These are phyloP conservation scores for Limonium bicolor DNA, from an alignment of 148 eudicot species.

Conservation along the genomic window DNA sequence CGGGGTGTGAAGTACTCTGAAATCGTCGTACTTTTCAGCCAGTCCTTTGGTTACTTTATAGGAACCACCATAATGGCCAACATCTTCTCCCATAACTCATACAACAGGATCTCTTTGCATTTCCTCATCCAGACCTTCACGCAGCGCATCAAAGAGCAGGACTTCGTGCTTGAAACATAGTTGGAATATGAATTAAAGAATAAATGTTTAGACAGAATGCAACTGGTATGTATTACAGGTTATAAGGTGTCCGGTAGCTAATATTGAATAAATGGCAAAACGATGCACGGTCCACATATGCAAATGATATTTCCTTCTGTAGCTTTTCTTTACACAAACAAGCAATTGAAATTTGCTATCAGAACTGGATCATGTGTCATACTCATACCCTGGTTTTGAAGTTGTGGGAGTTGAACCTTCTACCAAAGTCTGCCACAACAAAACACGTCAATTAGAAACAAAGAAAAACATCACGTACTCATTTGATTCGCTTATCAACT, in stretches of 20 bases:
- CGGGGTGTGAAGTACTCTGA: conserved; percentile 71
- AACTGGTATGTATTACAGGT: neutral
- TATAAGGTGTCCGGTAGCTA: neutral
- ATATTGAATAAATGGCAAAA: neutral
- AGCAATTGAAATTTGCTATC: neutral
- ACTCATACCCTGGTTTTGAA: conserved; percentile 38
- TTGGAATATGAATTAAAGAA: too few relatives aligned
- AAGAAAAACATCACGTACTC: neutral
- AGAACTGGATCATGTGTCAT: neutral
- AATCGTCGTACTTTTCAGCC: conserved; percentile 55
- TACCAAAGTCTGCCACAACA: conserved; percentile 21
- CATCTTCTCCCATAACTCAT: conserved; percentile 72
- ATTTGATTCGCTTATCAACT: neutral
- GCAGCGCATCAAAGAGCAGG: conserved; percentile 67
- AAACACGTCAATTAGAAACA: too few relatives aligned
- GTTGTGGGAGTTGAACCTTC: conserved; percentile 22
- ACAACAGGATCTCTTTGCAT: conserved; percentile 62
- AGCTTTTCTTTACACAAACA: neutral
- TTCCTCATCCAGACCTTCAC: conserved; percentile 80
- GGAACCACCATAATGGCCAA: conserved; percentile 77
- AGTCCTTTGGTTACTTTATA: conserved; percentile 66
- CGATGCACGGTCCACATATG: neutral
- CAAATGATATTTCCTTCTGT: neutral
- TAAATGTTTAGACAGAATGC: too few relatives aligned
- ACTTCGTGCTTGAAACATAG: conserved; percentile 59